Percentiles rank a stretch among this genome's conserved stretches.
These are phyloP conservation scores for Yarrowia phangngaensis DNA, from an alignment of 805 yeast genomes.

Conservation along the genomic window DNA sequence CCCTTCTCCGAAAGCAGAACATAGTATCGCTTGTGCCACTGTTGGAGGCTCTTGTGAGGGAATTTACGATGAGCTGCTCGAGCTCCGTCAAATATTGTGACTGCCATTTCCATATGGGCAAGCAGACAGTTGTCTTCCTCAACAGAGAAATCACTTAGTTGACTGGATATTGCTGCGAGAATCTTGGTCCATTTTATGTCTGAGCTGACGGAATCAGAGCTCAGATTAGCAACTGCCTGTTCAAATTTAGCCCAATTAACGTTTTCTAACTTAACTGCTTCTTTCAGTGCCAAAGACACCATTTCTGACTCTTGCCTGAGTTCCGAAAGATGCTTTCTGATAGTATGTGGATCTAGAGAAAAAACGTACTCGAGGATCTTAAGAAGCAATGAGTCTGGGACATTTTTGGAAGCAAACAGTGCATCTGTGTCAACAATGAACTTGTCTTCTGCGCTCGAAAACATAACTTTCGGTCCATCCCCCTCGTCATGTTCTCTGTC, in stretches of 20 bases:
- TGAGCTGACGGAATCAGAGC: not conserved
- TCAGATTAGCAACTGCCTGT: not conserved
- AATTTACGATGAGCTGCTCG: slow-evolving; percentile 17
- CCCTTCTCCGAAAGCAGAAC: not conserved
- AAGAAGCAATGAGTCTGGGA: not conserved
- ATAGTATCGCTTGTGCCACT: slow-evolving; percentile 25
- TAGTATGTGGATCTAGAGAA: slow-evolving; percentile 1
- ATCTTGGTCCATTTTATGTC: slow-evolving; percentile 4
- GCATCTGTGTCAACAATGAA: slow-evolving; percentile 6
- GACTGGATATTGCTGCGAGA: not conserved
- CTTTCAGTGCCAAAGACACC: slow-evolving; percentile 17
- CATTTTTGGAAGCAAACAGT: not conserved
- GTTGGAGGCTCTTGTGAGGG: slow-evolving; percentile 8
- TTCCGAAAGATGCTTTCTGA: slow-evolving; percentile 14
- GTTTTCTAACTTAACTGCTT: not conserved
- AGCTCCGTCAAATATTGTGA: slow-evolving; percentile 22
- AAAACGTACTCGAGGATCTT: slow-evolving; percentile 15
- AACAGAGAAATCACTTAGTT: not conserved
- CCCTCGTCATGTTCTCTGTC: slow-evolving; percentile 23
- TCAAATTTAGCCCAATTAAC: slow-evolving; percentile 4
- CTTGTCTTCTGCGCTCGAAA: slow-evolving; percentile 14
- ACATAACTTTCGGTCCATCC: slow-evolving; percentile 11
- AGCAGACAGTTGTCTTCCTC: slow-evolving; percentile 14
- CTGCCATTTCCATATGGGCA: slow-evolving; percentile 17
- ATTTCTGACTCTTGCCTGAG: slow-evolving; percentile 11